Evolutionary conservation across 805 yeast genomes (phyloP).

Genomic region (Myxozyma geophila): DNA sequence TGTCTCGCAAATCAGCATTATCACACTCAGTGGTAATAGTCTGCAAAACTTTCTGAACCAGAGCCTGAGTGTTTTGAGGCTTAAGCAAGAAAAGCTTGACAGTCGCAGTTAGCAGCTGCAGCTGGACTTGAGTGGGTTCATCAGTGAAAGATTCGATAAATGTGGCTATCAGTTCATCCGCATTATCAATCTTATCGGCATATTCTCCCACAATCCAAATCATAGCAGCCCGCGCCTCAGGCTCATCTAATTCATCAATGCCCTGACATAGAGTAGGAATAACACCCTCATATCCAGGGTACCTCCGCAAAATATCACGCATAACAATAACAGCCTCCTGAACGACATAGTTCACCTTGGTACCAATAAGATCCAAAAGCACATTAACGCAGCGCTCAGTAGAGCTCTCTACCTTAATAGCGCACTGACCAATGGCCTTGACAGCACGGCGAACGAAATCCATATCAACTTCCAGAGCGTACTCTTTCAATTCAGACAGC

Average conservation of each 20-base stretch:
- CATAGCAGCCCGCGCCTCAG: constrained; percentile 77
- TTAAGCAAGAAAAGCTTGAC: constrained; percentile 69
- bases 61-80: constrained; percentile 62
- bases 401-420: constrained; percentile 71
- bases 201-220: constrained; percentile 87
- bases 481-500: constrained; percentile 74
- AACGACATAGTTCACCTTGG: constrained; percentile 71
- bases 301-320: constrained; percentile 50
- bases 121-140: constrained; percentile 77
- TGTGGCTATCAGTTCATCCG: constrained; percentile 48
- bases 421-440: constrained; percentile 87
- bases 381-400: constrained; percentile 70
- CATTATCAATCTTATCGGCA: constrained; percentile 55
- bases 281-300: constrained; percentile 63
- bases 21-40: constrained; percentile 74
- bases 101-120: constrained; percentile 73
- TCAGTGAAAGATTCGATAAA: constrained; percentile 59
- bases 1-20: constrained; percentile 85
- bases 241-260: constrained; percentile 68
- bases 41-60: constrained; percentile 79
- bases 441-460: constrained; percentile 89
- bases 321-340: constrained; percentile 81
- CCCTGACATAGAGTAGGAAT: constrained; percentile 52
- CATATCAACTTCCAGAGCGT: constrained; percentile 85
- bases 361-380: constrained; percentile 65